Percentiles rank a stretch among this genome's conserved stretches.
phyloP scores from a whole-genome alignment of 805 yeast species.

The Pichia scutulata region DNA sequence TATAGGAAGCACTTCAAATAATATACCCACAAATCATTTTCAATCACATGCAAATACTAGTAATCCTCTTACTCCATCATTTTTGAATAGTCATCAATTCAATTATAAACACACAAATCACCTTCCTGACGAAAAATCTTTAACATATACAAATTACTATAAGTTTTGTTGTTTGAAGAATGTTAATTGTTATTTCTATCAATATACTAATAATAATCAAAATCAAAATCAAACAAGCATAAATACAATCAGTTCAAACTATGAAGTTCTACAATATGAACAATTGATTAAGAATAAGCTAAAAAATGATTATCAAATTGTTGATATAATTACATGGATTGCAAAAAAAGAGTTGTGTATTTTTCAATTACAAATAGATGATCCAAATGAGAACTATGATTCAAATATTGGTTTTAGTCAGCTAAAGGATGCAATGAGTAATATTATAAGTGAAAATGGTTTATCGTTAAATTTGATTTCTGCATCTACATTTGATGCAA shows the following conservation, averaged over 20 bases:
- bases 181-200: constrained; percentile 28
- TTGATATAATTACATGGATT: constrained; percentile 23
- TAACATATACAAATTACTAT: constrained; percentile 26
- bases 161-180: constrained; percentile 21
- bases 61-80: background rate
- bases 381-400: constrained; percentile 1
- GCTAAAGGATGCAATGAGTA: constrained; percentile 27
- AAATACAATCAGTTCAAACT: constrained; percentile 15
- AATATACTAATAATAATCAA: constrained; percentile 12
- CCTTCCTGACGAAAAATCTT: constrained; percentile 14
- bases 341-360: constrained; percentile 27
- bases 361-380: constrained; percentile 21
- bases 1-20: background rate
- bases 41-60: background rate
- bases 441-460: constrained; percentile 22
- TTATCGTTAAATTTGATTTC: constrained; percentile 21
- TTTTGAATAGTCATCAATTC: background rate
- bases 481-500: constrained; percentile 23
- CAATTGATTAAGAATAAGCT: constrained; percentile 19
- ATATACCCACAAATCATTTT: background rate
- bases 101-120: constrained; percentile 19
- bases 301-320: constrained; percentile 23
- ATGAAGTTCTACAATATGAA: constrained; percentile 24
- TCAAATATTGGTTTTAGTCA: constrained; percentile 23
- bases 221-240: background rate